Evolutionary conservation across 1,139 yeast species (phyloP), one percentile per base, ranked within the genome.

Genomic region (Kodamaea arcana): DNA sequence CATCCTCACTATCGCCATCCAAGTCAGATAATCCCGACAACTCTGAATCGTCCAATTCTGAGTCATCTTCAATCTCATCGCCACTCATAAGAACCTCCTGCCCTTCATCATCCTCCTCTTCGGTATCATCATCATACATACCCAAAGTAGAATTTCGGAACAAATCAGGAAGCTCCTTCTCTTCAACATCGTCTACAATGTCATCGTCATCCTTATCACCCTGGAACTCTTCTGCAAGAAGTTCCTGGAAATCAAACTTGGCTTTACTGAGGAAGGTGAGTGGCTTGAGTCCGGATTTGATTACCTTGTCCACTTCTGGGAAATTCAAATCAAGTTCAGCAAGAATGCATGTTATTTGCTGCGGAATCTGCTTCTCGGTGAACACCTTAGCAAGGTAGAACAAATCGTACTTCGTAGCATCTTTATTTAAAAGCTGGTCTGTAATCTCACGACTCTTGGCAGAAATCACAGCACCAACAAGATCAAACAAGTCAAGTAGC

Each of bases 101-200:
- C n/a, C 55, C 65, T 17, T 47, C 58, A 32, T 63, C 68, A 28
- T 52, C 52, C 17, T 51, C 62, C 22, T 56, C 69, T 31, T 83
- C 90, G 35, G 82, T 80, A 42, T 81, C 87, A 33, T 85, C 80
- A 48, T 90, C 97, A 53, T 84, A 90, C 95, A 90, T 88, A 2
- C 97, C 97, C 34, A 90, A 68, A 0, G 97, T 86, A 0, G 97
- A 88, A 53, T 90, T 87, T 34, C 83, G 70, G 58, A 88, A 81
- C 50, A 90, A 67, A 53, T 88, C 94, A 0, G 95, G 90, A 0
- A 88, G 76, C 36, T 85, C 94, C 32, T 77, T 69, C 23, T 78
- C 86, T 29, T 81, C 94, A 11, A 72, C 73, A 33, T 73, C 83
- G 26, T 60, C 65, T 4, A 59, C 59, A 9, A 54, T 61, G 22